Conservation (phyloP, 805 yeast genomes). For the Metschnikowia drakensbergensis region DNA sequence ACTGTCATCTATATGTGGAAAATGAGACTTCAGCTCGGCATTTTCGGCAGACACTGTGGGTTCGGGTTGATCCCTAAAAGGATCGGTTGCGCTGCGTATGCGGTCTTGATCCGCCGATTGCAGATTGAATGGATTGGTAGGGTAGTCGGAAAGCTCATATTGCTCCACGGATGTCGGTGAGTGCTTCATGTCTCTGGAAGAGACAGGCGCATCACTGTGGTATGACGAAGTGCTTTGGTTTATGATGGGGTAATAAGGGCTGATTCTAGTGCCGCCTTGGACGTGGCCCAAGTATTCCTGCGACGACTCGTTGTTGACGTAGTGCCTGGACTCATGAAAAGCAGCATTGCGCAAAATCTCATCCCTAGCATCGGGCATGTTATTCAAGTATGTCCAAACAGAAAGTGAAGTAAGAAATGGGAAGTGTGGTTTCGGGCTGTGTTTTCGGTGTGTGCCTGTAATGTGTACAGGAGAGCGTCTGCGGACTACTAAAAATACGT, state of each 20-base stretch:
- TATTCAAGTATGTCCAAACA: not conserved
- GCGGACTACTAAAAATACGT: not conserved
- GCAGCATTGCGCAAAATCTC: conserved; percentile 13
- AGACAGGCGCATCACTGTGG: not conserved
- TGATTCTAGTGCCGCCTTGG: not conserved
- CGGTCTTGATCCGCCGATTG: not conserved
- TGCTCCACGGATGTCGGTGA: conserved; percentile 8
- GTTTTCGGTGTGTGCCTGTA: not conserved
- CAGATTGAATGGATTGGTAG: conserved; percentile 7
- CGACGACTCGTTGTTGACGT: not conserved
- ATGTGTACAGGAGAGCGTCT: conserved; percentile 3
- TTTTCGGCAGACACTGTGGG: not conserved
- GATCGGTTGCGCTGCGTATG: not conserved
- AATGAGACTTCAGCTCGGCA: not conserved
- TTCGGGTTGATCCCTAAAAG: not conserved
- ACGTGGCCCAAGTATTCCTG: conserved; percentile 4
- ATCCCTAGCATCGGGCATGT: conserved; percentile 5
- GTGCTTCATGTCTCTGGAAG: not conserved
- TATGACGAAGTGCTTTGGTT: not conserved
- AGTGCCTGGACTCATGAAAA: not conserved
- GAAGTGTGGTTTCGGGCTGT: not conserved
- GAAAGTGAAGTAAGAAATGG: not conserved
- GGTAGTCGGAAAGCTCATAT: conserved; percentile 12
- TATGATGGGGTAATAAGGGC: conserved; percentile 7
- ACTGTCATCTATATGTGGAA: conserved; percentile 2